These are phyloP conservation scores for Mycena chlorophos DNA, from an alignment of 768 basidiomycete species.

Conservation along the genomic window DNA sequence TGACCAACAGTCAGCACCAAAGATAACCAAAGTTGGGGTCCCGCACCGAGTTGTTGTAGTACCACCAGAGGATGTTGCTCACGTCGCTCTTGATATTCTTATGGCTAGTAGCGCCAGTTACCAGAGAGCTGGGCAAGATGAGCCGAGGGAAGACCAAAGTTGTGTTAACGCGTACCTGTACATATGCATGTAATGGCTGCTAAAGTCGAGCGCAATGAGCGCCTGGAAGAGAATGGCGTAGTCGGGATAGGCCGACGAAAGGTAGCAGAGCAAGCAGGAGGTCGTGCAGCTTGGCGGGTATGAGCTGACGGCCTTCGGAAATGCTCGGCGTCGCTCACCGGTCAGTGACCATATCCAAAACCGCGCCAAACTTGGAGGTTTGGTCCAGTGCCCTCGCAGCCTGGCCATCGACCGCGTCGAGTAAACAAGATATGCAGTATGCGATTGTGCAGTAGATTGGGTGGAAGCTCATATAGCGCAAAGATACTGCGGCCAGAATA, in stretches of 20 bases:
- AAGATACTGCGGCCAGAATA: constrained; percentile 82
- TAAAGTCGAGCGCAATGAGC: constrained; percentile 95
- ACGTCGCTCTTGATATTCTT: constrained; percentile 92
- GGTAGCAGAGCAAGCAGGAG: constrained; percentile 90
- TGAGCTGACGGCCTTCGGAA: neutral
- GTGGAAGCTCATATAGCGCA: constrained; percentile 93
- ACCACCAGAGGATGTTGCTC: constrained; percentile 85
- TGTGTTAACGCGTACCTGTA: constrained; percentile 69
- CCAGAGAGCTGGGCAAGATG: constrained; percentile 77
- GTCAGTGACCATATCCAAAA: constrained; percentile 99
- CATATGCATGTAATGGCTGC: constrained; percentile 99
- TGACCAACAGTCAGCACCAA: constrained; percentile 6
- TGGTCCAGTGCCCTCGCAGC: constrained; percentile 87
- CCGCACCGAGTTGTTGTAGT: constrained; percentile 91
- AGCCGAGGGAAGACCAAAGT: constrained; percentile 3
- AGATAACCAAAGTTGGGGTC: neutral
- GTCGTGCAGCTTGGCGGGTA: constrained; percentile 79
- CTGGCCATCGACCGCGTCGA: constrained; percentile 94
- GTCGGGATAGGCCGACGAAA: constrained; percentile 86
- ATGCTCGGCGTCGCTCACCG: constrained; percentile 54
- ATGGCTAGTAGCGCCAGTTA: constrained; percentile 91
- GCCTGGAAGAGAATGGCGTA: constrained; percentile 88
- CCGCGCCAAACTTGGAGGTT: constrained; percentile 95
- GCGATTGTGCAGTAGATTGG: constrained; percentile 89
- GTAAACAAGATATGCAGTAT: constrained; percentile 86